phyloP scores from a whole-genome alignment of 352 stramenopile species.

The Poterioochromonas sp. region DNA sequence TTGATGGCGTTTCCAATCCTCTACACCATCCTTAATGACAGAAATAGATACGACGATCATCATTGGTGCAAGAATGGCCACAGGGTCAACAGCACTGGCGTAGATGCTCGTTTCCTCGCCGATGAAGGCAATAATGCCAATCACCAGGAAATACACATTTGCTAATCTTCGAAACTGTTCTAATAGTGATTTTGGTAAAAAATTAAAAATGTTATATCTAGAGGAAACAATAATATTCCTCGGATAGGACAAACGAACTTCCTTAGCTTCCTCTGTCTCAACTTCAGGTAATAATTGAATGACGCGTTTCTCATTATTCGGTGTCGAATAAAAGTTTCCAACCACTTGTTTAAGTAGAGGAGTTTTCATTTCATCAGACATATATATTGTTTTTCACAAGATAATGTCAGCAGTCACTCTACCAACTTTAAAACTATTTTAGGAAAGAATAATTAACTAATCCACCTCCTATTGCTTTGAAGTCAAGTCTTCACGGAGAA shows the following conservation, averaged over 20 bases:
- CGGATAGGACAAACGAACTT: neutral
- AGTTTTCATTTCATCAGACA: neutral
- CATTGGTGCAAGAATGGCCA: constrained; percentile 58
- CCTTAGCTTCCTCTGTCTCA: neutral
- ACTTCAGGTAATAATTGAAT: neutral
- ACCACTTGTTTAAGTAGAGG: neutral
- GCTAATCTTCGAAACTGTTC: constrained; percentile 78
- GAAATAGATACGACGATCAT: constrained; percentile 59
- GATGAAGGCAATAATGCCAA: constrained; percentile 3
- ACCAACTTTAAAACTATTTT: too few relatives aligned
- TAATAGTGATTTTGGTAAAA: constrained; percentile 49
- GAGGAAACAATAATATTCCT: constrained; percentile 12
- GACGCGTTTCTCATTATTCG: neutral
- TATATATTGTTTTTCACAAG: neutral
- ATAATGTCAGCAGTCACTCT: too few relatives aligned
- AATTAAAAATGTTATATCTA: constrained; percentile 20
- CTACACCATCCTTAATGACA: constrained; percentile 55
- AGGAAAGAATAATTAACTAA: too few relatives aligned
- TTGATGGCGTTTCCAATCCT: constrained; percentile 49
- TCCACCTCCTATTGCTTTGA: too few relatives aligned
- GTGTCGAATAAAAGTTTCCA: too few relatives aligned
- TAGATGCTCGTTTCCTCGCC: constrained; percentile 44
- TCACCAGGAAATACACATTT: constrained; percentile 70
- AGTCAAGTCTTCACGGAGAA: too few relatives aligned
- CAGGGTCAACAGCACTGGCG: constrained; percentile 50